phyloP scores from a whole-genome alignment of 1,284 basidiomycete genomes.

The Naganishia cerealis region DNA sequence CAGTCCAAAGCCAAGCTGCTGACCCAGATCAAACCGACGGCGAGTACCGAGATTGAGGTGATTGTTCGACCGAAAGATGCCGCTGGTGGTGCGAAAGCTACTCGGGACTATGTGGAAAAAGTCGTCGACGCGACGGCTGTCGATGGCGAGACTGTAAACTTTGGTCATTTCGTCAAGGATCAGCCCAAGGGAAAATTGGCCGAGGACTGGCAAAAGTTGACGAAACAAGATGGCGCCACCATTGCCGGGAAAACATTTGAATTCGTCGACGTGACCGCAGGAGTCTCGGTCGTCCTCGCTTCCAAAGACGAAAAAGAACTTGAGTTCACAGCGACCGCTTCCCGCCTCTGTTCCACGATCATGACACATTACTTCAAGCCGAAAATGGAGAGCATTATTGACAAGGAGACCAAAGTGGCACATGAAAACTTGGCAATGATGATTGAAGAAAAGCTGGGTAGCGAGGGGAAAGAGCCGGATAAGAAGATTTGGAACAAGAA shows the following conservation, averaged over 20 bases:
- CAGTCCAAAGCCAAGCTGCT: conserved; percentile 67
- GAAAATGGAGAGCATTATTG: conserved; percentile 85
- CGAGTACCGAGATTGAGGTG: conserved; percentile 47
- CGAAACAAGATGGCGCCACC: conserved; percentile 34
- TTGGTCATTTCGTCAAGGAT: conserved; percentile 53
- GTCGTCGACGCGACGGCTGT: conserved; percentile 1
- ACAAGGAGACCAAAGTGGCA: conserved; percentile 83
- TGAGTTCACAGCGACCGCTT: conserved; percentile 65
- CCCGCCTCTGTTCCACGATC: conserved; percentile 78
- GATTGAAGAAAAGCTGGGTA: conserved; percentile 76
- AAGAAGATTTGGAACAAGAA: conserved; percentile 84
- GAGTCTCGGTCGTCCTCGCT: conserved; percentile 75
- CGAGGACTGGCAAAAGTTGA: conserved; percentile 58
- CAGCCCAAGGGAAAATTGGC: conserved; percentile 50
- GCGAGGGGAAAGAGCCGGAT: conserved; percentile 79
- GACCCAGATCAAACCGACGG: conserved; percentile 42
- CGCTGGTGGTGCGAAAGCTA: conserved; percentile 25
- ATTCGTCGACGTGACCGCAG: conserved; percentile 71
- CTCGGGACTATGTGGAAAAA: conserved; percentile 14
- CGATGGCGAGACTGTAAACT: conserved; percentile 13
- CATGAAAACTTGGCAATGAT: conserved; percentile 75
- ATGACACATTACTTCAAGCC: conserved; percentile 81
- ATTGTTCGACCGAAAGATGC: conserved; percentile 47
- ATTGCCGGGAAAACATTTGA: conserved; percentile 60
- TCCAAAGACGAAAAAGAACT: conserved; percentile 89